A percentile compares a stretch with the other conserved stretches of the same genome.
phyloP scores from a whole-genome alignment of 2,329 filamentous ascomycete genomes.

The Aspergillaceae sp. region DNA sequence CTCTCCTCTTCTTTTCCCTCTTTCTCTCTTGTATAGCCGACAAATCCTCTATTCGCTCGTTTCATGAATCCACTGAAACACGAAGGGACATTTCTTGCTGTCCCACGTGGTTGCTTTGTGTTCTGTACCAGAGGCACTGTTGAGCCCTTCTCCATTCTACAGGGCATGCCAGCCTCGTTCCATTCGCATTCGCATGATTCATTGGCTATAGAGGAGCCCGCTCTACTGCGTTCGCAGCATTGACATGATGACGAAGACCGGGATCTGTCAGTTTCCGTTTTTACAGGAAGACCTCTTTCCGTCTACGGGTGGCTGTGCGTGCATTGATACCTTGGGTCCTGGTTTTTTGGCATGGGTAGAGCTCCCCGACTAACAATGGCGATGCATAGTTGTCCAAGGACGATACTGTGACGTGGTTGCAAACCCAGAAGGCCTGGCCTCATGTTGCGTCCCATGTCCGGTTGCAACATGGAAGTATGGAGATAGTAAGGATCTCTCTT shows the following conservation, averaged over 20 bases:
- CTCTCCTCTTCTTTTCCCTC: too few relatives aligned
- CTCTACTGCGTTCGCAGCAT: too few relatives aligned
- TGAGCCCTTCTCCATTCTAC: too few relatives aligned
- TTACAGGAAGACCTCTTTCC: slow-evolving; percentile 55
- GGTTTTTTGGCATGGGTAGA: background rate
- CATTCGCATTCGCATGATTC: too few relatives aligned
- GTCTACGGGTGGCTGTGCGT: slow-evolving; percentile 57
- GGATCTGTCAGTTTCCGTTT: slow-evolving; percentile 61
- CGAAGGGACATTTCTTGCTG: too few relatives aligned
- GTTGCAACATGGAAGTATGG: slow-evolving; percentile 67
- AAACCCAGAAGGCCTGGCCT: slow-evolving; percentile 39
- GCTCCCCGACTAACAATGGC: background rate
- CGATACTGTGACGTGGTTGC: slow-evolving; percentile 49
- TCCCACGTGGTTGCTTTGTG: too few relatives aligned
- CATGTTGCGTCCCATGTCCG: slow-evolving; percentile 87
- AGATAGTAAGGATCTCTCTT: slow-evolving; percentile 36
- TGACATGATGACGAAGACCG: slow-evolving; percentile 24
- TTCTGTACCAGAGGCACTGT: too few relatives aligned
- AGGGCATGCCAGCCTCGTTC: too few relatives aligned
- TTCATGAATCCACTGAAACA: too few relatives aligned
- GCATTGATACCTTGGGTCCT: background rate
- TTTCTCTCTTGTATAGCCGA: too few relatives aligned
- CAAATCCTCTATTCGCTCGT: too few relatives aligned
- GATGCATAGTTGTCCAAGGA: slow-evolving; percentile 47
- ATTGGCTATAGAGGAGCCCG: too few relatives aligned